These are phyloP conservation scores for Cardamine chenopodiifolia DNA, from an alignment of 345 rosid genomes.

Conservation along the genomic window DNA sequence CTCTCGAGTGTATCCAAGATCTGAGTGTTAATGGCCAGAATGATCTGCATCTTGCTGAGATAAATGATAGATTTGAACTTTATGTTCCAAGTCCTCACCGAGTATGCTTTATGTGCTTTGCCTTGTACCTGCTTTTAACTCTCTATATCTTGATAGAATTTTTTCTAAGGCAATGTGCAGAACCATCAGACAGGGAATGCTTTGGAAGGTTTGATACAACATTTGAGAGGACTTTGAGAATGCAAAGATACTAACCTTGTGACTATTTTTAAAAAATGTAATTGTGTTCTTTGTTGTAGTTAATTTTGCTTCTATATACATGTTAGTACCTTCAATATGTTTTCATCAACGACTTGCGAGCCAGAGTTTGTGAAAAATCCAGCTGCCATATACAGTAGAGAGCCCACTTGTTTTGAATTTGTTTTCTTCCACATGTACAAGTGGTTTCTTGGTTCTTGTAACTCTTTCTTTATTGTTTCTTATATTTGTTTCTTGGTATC, in stretches of 20 bases:
- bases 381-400: neutral
- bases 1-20: conserved; percentile 24
- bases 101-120: too few relatives aligned
- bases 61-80: conserved; percentile 25
- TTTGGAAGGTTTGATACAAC: conserved; percentile 16
- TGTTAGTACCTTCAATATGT: neutral
- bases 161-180: neutral
- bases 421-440: neutral
- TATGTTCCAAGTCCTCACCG: too few relatives aligned
- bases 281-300: too few relatives aligned
- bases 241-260: neutral
- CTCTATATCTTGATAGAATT: neutral
- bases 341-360: neutral
- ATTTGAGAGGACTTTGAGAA: neutral
- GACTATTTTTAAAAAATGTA: too few relatives aligned
- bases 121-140: neutral
- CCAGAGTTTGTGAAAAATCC: neutral
- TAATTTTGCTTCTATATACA: neutral
- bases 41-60: conserved; percentile 35
- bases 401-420: conserved; percentile 10
- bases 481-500: too few relatives aligned
- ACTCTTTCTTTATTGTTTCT: neutral
- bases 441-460: neutral
- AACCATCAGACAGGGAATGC: too few relatives aligned
- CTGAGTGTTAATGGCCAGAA: neutral